A percentile compares a stretch with the other conserved stretches of the same genome.
Conservation (phyloP, 805 yeast species). For the Hanseniaspora guilliermondii region DNA sequence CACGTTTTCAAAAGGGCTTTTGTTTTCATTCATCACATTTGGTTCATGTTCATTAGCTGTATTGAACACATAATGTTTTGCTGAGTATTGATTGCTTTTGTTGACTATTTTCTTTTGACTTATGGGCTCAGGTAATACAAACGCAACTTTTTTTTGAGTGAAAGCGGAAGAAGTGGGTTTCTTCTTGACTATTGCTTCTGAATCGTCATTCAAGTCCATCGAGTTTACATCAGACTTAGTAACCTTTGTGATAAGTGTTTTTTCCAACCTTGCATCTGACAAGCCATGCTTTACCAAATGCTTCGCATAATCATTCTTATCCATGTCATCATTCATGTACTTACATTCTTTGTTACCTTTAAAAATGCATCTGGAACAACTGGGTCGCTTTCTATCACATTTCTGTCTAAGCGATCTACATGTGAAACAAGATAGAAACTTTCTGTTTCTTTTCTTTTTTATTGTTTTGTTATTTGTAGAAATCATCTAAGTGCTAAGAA, state of each 20-base stretch:
- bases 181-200: not conserved
- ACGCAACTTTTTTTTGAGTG: not conserved
- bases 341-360: not conserved
- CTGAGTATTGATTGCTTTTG: not conserved
- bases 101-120: not conserved
- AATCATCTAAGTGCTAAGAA: not conserved
- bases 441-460: conserved; percentile 10
- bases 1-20: not conserved
- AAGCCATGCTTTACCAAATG: not conserved
- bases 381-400: conserved; percentile 7
- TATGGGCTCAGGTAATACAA: not conserved
- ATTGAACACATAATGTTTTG: not conserved
- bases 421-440: conserved; percentile 7
- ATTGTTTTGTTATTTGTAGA: not conserved
- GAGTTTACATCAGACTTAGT: not conserved
- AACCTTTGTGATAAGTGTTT: too few relatives aligned
- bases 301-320: not conserved
- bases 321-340: conserved; percentile 5
- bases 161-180: not conserved
- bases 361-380: not conserved
- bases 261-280: not conserved
- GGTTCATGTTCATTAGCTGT: not conserved
- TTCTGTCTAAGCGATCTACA: conserved; percentile 12
- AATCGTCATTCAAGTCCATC: not conserved
- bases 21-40: not conserved